Evolutionary conservation across 2,329 filamentous ascomycete species (phyloP).

Genomic region (Ophiosphaerella herpotricha): DNA sequence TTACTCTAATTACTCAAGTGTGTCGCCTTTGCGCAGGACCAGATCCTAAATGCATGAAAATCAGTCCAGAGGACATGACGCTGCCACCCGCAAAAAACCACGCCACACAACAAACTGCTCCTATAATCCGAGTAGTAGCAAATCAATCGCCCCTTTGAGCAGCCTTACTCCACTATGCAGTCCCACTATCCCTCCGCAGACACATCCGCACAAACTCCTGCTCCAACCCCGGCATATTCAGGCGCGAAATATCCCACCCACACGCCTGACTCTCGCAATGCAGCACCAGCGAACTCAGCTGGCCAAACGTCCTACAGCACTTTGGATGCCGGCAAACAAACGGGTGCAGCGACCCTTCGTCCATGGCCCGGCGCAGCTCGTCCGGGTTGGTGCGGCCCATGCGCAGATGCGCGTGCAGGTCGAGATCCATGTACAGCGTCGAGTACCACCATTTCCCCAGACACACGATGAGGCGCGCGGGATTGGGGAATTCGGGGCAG

Average conservation of each 20-base stretch:
- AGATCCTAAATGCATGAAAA: too few species aligned
- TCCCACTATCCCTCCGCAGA: slow-evolving; percentile 12
- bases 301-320: slow-evolving; percentile 31
- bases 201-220: slow-evolving; percentile 21
- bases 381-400: slow-evolving; percentile 25
- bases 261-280: slow-evolving; percentile 38
- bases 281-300: slow-evolving; percentile 31
- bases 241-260: slow-evolving; percentile 28
- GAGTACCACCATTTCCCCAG: slow-evolving; percentile 44
- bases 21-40: too few species aligned
- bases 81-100: too few species aligned
- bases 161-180: neutral
- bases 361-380: slow-evolving; percentile 28
- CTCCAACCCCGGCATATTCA: slow-evolving; percentile 31
- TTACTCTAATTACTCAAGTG: too few species aligned
- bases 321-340: slow-evolving; percentile 34
- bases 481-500: slow-evolving; percentile 70
- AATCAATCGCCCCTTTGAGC: too few species aligned
- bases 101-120: too few species aligned
- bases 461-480: slow-evolving; percentile 18
- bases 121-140: too few species aligned
- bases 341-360: slow-evolving; percentile 29
- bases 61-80: too few species aligned
- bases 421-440: slow-evolving; percentile 41
- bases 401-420: slow-evolving; percentile 39